Evolutionary conservation across 805 yeast genomes (phyloP).

Genomic region (Metschnikowia lachancei): DNA sequence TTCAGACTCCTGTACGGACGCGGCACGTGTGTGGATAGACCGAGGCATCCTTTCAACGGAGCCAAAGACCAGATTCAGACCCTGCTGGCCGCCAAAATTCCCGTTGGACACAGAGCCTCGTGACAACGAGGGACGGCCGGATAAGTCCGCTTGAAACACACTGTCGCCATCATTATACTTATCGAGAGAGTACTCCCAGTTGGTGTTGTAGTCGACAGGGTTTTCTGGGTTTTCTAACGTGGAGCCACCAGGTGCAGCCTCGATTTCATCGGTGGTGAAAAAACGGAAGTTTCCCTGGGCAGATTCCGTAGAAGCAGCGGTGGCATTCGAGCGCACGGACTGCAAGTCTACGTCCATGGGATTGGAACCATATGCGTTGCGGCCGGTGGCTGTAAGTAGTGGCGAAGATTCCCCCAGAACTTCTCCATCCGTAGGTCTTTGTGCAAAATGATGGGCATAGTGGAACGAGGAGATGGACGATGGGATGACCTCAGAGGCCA

Average conservation of each 20-base stretch:
- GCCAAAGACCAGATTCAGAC: conserved; percentile 3
- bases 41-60: conserved; percentile 14
- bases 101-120: conserved; percentile 8
- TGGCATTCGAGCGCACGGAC: conserved; percentile 35
- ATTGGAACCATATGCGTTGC: conserved; percentile 7
- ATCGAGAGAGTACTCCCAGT: conserved; percentile 67
- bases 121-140: conserved; percentile 10
- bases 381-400: conserved; percentile 24
- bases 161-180: conserved; percentile 29
- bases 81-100: not conserved
- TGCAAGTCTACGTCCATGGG: conserved; percentile 30
- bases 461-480: conserved; percentile 76
- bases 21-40: conserved; percentile 9
- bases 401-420: conserved; percentile 35
- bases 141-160: not conserved
- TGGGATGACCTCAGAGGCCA: conserved; percentile 71
- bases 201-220: conserved; percentile 67
- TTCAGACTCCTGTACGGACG: conserved; percentile 4
- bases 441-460: conserved; percentile 54
- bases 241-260: conserved; percentile 84
- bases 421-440: conserved; percentile 21
- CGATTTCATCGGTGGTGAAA: conserved; percentile 80
- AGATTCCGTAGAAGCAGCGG: conserved; percentile 37
- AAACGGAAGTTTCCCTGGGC: conserved; percentile 58
- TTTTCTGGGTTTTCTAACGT: conserved; percentile 58